Percentiles rank a stretch among this genome's conserved stretches.
Conservation (phyloP, 129 eudicot genomes). For the Apium graveolens region DNA sequence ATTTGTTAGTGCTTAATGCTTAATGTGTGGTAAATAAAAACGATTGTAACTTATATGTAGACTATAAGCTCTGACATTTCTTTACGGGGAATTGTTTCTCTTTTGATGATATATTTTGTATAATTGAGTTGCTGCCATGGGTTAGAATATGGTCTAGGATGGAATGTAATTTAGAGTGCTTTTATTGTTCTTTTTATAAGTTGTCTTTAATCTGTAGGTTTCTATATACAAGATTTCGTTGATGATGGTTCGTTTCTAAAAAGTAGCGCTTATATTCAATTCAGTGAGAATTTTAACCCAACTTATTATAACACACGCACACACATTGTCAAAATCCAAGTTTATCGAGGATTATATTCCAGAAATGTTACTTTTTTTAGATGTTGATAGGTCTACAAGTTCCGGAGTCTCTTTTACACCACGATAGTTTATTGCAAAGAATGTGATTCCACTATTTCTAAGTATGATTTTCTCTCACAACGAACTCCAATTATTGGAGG, state of each 20-base stretch:
- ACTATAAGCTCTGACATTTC: not conserved
- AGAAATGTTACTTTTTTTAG: not conserved
- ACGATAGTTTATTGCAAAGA: not conserved
- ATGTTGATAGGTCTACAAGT: not conserved
- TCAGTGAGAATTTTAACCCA: not conserved
- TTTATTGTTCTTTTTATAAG: not conserved
- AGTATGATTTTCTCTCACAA: not conserved
- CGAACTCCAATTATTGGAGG: no score
- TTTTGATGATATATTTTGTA: not conserved
- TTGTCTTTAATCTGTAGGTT: not conserved
- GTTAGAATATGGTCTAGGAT: not conserved
- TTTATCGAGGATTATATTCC: not conserved
- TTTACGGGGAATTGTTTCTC: no score
- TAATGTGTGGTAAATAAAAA: not conserved
- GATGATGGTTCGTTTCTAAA: not conserved
- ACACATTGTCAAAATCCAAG: not conserved
- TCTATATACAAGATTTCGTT: not conserved
- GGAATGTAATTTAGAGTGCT: not conserved
- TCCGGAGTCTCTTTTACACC: not conserved
- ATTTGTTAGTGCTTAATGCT: not conserved
- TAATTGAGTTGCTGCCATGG: not conserved
- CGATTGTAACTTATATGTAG: not conserved
- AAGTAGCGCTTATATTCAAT: not conserved
- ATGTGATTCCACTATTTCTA: not conserved
- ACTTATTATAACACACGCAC: not conserved